phyloP scores from a whole-genome alignment of 1,284 basidiomycete genomes.

The Austroboletus niveus region DNA sequence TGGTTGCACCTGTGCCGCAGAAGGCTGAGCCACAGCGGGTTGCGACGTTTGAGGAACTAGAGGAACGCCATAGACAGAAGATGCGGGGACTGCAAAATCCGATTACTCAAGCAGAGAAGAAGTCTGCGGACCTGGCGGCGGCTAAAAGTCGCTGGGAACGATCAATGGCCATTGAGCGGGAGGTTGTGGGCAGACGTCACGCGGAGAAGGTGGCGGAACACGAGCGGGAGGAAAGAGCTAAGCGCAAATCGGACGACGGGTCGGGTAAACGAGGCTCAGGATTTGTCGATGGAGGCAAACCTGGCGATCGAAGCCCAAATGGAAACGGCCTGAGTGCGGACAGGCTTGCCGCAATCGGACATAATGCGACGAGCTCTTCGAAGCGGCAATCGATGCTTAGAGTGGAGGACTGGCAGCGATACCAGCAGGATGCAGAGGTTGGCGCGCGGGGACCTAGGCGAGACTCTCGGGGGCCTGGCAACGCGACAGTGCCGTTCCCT shows the following conservation, averaged over 20 bases:
- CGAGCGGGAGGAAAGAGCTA: conserved; percentile 42
- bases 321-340: conserved; percentile 58
- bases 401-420: conserved; percentile 77
- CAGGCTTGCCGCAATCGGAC: conserved; percentile 47
- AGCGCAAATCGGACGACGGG: conserved; percentile 45
- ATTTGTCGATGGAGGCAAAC: conserved; percentile 28
- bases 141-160: conserved; percentile 77
- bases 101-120: conserved; percentile 67
- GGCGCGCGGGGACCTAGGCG: conserved; percentile 34
- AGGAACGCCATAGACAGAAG: conserved; percentile 78
- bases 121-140: conserved; percentile 63
- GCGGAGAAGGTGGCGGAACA: conserved; percentile 64
- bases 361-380: conserved; percentile 39
- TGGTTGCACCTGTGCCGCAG: conserved; percentile 48
- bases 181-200: conserved; percentile 64
- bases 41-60: conserved; percentile 76
- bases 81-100: conserved; percentile 73
- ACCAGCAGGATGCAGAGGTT: conserved; percentile 54
- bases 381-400: conserved; percentile 70
- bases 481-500: conserved; percentile 50
- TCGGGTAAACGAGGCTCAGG: conserved; percentile 31
- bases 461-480: conserved; percentile 33
- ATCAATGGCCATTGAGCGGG: conserved; percentile 64
- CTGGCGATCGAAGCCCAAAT: conserved; percentile 42
- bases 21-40: conserved; percentile 48